Evolutionary conservation across 164 flowering plant genomes (phyloP).

Genomic region (Hamamelis virginiana): DNA sequence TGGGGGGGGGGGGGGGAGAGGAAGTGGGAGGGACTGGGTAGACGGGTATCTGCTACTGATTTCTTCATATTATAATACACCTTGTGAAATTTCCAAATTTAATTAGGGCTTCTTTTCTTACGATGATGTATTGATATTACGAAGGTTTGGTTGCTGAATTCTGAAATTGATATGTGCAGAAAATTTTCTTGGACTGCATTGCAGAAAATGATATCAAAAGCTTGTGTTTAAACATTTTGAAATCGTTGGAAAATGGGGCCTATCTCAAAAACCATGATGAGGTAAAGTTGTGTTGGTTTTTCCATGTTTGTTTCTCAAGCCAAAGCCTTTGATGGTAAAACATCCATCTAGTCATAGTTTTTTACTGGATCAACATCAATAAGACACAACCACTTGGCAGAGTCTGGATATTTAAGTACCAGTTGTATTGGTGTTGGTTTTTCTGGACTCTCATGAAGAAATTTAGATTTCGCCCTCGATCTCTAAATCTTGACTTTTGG

Average conservation of each 20-base stretch:
- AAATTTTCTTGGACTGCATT: slow-evolving; percentile 19
- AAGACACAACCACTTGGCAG: neutral
- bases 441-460: neutral
- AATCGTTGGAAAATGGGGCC: slow-evolving; percentile 26
- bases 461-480: neutral
- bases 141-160: neutral
- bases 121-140: neutral
- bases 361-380: too few relatives aligned
- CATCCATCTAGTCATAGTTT: too few relatives aligned
- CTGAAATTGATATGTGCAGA: slow-evolving; percentile 29
- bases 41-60: too few relatives aligned
- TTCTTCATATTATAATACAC: too few relatives aligned
- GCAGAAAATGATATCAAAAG: slow-evolving; percentile 49
- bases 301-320: neutral
- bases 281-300: slow-evolving; percentile 33
- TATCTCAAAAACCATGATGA: slow-evolving; percentile 33
- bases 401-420: too few relatives aligned
- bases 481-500: slow-evolving; percentile 3
- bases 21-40: too few relatives aligned
- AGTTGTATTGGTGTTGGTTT: neutral
- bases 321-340: neutral
- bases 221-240: slow-evolving; percentile 43
- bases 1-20: too few relatives aligned
- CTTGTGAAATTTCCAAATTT: too few relatives aligned
- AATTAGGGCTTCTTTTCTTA: too few relatives aligned